Evolutionary conservation across 805 yeast species (phyloP), one percentile per base, ranked within the genome.

Genomic region (Kodamaea kaohsiungensis): DNA sequence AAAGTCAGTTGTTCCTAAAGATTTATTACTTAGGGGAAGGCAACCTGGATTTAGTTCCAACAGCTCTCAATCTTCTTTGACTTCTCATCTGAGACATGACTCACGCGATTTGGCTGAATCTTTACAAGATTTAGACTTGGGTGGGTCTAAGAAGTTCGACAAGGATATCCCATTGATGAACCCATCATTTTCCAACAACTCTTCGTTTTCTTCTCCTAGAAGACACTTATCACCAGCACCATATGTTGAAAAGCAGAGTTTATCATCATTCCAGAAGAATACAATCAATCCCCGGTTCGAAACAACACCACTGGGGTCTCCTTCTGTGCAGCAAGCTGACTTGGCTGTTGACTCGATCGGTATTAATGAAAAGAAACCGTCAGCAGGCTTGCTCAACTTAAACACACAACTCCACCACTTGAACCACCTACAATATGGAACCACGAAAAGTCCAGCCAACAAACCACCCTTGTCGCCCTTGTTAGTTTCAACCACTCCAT

Each of bases 381-480:
- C 70, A 2, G 62, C 64, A 3, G 64, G 67, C 46, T 37, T 22
- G 51, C 25, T 48, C 37, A 40, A 17, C n/a, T 35, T 48, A 30
- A 19, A 48, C 33, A 48, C 30, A 6, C 38, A 27, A 13, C 19
- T 27, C 13, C 48, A 46, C 18, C 48, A 46, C 22, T 55, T 47
- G 16, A 49, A 35, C 33, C 54, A 51, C 16, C 50, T 51, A 22
- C 46, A 45, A 8, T 33, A 45, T 8, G 50, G 50, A 12, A 15
- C 43, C 16, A 18, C 43, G 2, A 51, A 46, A 19, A 46, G 47
- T 8, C 50, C 54, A 7, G 49, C 54, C 7, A 59, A 54, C 2
- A 85, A 84, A 54, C 85, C 88, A 2, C 96, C 96, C 4, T 66
- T 89, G 33, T 90, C 97, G 0, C 97, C 97, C 0, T 71, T 91